These are phyloP conservation scores for Fusarium sp. DNA, from an alignment of 2,329 filamentous ascomycete genomes.

Conservation along the genomic window DNA sequence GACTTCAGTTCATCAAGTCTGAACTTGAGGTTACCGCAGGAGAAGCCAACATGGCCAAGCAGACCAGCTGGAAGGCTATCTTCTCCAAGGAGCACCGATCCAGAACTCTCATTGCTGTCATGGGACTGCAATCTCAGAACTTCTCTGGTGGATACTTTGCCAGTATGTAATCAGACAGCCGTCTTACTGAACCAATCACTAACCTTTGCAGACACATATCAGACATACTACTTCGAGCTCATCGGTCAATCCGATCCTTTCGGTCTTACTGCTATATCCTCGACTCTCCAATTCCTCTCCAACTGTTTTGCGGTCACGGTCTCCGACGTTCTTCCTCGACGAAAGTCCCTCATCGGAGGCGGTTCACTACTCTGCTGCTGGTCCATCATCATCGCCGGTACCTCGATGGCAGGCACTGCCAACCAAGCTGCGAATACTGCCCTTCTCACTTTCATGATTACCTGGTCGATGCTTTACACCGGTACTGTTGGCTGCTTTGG, in stretches of 20 bases:
- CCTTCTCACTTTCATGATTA: constrained; percentile 45
- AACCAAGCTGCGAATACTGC: constrained; percentile 43
- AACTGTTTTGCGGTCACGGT: constrained; percentile 41
- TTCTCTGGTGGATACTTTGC: constrained; percentile 48
- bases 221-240: constrained; percentile 47
- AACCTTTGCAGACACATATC: constrained; percentile 41
- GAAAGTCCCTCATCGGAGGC: constrained; percentile 43
- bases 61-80: constrained; percentile 46
- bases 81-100: constrained; percentile 46
- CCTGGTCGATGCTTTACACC: constrained; percentile 47
- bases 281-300: constrained; percentile 44
- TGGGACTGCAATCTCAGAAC: constrained; percentile 44
- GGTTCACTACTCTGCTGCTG: constrained; percentile 42
- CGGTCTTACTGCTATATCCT: constrained; percentile 45
- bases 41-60: constrained; percentile 38
- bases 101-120: constrained; percentile 41
- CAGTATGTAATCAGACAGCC: constrained; percentile 26
- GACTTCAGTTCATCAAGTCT: constrained; percentile 41
- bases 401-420: constrained; percentile 29
- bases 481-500: constrained; percentile 45
- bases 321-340: constrained; percentile 42
- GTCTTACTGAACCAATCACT: rapidly evolving
- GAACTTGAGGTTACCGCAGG: constrained; percentile 42
- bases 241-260: constrained; percentile 46
- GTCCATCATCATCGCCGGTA: constrained; percentile 44